Conservation (phyloP, 1,284 basidiomycete genomes). For the Moniliophthora roreri region DNA sequence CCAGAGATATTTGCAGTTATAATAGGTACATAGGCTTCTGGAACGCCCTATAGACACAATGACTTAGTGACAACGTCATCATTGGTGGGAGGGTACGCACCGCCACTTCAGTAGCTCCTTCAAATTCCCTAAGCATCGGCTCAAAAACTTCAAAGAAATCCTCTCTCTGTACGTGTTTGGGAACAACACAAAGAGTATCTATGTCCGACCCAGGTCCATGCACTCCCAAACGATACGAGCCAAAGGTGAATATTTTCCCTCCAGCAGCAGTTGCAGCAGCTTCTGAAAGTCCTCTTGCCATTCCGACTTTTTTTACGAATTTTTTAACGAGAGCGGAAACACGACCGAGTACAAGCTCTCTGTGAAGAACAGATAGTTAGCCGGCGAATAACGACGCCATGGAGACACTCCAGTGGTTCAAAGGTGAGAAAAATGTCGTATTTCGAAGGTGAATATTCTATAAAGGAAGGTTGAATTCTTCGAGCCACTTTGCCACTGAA, state of each 20-base stretch:
- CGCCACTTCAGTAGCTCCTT: slow-evolving; percentile 88
- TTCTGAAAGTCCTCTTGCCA: slow-evolving; percentile 84
- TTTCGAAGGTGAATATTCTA: no score
- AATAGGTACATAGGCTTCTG: slow-evolving; percentile 95
- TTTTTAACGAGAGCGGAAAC: slow-evolving; percentile 90
- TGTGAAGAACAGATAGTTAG: slow-evolving; percentile 30
- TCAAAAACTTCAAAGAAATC: slow-evolving; percentile 96
- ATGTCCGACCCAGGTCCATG: slow-evolving; percentile 97
- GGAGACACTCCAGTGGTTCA: neutral
- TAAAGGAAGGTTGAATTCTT: no score
- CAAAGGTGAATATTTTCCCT: slow-evolving; percentile 99
- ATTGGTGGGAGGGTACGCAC: slow-evolving; percentile 48
- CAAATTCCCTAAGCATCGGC: slow-evolving; percentile 83
- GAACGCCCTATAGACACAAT: slow-evolving; percentile 70
- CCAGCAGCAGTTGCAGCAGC: slow-evolving; percentile 84
- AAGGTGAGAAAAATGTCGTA: neutral
- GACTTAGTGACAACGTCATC: slow-evolving; percentile 13
- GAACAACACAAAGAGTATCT: slow-evolving; percentile 98
- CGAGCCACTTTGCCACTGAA: neutral
- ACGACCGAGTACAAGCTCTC: slow-evolving; percentile 91
- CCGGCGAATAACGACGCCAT: neutral
- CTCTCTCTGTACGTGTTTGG: slow-evolving; percentile 92
- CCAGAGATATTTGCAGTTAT: slow-evolving; percentile 92
- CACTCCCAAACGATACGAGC: slow-evolving; percentile 94
- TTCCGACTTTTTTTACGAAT: slow-evolving; percentile 87